These are phyloP conservation scores for Aspergillus intermedius DNA, from an alignment of 2,329 filamentous ascomycete genomes.

Conservation along the genomic window DNA sequence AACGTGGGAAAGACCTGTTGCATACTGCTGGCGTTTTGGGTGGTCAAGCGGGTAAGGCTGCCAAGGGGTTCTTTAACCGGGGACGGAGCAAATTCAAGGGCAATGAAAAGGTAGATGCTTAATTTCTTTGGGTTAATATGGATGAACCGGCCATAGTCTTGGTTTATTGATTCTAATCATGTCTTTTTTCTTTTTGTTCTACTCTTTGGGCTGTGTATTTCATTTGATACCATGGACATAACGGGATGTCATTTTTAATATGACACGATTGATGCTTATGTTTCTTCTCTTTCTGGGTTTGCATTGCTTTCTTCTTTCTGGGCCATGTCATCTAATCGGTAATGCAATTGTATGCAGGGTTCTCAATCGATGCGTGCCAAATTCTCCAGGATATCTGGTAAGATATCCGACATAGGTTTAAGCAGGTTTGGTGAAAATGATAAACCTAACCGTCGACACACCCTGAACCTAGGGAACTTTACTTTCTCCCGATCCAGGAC, in stretches of 20 bases:
- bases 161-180: conserved; percentile 2
- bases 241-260: conserved; percentile 20
- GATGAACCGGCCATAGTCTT: no score
- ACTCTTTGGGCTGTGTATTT: conserved; percentile 7
- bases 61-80: conserved; percentile 86
- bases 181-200: conserved; percentile 13
- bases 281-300: conserved; percentile 4
- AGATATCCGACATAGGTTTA: not conserved
- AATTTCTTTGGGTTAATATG: conserved; percentile 39
- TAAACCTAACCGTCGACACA: not conserved
- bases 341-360: conserved; percentile 23
- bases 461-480: no score
- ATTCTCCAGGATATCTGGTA: conserved; percentile 2
- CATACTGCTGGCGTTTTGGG: conserved; percentile 69
- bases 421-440: not conserved
- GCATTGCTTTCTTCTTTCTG: conserved; percentile 3
- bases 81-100: conserved; percentile 76
- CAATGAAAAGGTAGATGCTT: conserved; percentile 79
- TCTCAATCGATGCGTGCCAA: conserved; percentile 18
- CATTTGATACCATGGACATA: conserved; percentile 27
- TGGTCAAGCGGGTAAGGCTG: conserved; percentile 67
- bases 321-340: conserved; percentile 23
- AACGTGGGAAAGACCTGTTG: conserved; percentile 82
- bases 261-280: conserved; percentile 21
- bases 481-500: no score